Conservation (phyloP, 768 basidiomycete genomes). For the Naganishia onofrii region DNA sequence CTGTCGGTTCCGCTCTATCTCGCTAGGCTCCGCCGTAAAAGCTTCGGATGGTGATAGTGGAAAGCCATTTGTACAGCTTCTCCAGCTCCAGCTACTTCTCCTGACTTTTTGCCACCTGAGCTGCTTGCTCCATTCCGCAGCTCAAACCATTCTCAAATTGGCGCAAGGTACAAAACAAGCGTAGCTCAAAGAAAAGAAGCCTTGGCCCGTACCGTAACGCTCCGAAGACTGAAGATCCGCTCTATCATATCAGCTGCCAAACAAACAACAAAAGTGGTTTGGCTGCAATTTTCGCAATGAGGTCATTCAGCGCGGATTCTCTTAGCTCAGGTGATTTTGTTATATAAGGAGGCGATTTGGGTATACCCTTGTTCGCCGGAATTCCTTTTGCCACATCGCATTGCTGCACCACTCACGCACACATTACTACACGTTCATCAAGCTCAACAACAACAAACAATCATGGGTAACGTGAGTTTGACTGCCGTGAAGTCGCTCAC, state of each 20-base stretch:
- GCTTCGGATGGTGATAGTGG: neutral
- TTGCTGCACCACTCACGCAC: neutral
- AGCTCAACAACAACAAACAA: neutral
- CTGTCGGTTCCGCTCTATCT: neutral
- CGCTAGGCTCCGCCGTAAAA: neutral
- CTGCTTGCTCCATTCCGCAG: too few species aligned
- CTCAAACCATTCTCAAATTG: too few species aligned
- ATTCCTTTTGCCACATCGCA: too few species aligned
- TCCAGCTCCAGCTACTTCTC: too few species aligned
- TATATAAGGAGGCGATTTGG: neutral
- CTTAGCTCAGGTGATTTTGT: neutral
- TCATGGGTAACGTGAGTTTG: slow-evolving; percentile 15
- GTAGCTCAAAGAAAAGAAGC: neutral
- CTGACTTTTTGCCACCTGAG: too few species aligned
- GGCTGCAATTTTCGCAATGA: neutral
- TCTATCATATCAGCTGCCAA: neutral
- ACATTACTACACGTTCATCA: neutral
- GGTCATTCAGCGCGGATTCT: neutral
- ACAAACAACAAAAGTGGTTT: neutral
- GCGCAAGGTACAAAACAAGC: neutral
- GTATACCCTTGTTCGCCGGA: too few species aligned
- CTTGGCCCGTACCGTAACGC: neutral
- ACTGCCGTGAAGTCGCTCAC: neutral
- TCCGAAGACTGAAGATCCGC: neutral
- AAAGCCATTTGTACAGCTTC: neutral